Conservation (phyloP, 2,329 filamentous ascomycete genomes). For the Acrocalymma vagum region DNA sequence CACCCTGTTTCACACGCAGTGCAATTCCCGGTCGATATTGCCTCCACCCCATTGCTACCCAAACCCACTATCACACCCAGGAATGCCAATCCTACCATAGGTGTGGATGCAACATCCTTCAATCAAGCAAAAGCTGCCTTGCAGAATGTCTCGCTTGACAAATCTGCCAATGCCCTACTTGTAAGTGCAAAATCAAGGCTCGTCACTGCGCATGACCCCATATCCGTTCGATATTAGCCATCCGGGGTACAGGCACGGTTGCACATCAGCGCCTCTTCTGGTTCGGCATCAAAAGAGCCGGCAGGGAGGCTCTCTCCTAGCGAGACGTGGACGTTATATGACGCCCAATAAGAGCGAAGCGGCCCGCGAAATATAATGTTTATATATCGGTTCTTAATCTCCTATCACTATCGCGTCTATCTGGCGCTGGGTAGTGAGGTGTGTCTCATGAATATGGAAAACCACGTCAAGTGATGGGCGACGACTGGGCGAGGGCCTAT, state of each 20-base stretch:
- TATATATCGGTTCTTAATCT: constrained; percentile 33
- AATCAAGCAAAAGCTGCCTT: too few species aligned
- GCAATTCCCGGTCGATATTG: too few species aligned
- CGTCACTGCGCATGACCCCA: constrained; percentile 25
- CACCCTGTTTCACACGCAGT: too few species aligned
- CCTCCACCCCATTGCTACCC: too few species aligned
- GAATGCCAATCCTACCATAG: too few species aligned
- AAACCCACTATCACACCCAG: too few species aligned
- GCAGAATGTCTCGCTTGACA: constrained; percentile 22
- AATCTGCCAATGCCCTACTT: constrained; percentile 7
- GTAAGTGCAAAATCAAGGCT: constrained; percentile 3
- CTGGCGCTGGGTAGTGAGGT: constrained; percentile 17
- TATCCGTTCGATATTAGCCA: constrained; percentile 27
- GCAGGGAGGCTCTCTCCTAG: constrained; percentile 24
- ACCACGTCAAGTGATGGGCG: constrained; percentile 7
- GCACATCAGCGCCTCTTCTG: constrained; percentile 16
- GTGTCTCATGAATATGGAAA: constrained; percentile 10
- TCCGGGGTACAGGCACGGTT: constrained; percentile 28
- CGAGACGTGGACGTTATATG: constrained; percentile 24
- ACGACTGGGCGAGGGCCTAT: not conserved
- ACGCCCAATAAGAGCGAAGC: constrained; percentile 28
- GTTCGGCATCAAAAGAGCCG: constrained; percentile 32
- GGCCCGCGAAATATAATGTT: constrained; percentile 27
- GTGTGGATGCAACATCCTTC: too few species aligned
- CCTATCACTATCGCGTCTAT: constrained; percentile 30